These are phyloP conservation scores for Talaromyces sp. DNA, from an alignment of 2,329 filamentous ascomycete species.

Conservation along the genomic window DNA sequence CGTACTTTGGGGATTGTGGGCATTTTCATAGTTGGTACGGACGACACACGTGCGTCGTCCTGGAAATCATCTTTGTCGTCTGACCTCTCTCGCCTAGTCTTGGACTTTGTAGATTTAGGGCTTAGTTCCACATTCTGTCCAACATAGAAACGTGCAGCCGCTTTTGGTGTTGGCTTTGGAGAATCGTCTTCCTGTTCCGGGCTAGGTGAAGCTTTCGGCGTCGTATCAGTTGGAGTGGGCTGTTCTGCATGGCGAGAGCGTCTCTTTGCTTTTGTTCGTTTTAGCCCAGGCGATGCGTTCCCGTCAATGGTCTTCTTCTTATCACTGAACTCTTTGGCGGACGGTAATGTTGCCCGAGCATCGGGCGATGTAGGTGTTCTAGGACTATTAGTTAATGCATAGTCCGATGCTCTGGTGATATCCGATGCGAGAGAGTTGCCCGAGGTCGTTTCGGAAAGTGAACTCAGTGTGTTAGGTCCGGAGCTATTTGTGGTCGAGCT, in stretches of 20 bases:
- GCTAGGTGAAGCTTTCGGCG: conserved; percentile 20
- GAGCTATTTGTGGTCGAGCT: conserved; percentile 27
- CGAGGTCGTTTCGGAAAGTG: conserved; percentile 23
- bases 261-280: conserved; percentile 38
- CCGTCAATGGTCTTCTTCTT: conserved; percentile 24
- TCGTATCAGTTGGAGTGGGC: conserved; percentile 23
- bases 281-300: conserved; percentile 31
- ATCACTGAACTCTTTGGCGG: conserved; percentile 20
- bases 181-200: conserved; percentile 20
- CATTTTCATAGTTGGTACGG: conserved; percentile 42
- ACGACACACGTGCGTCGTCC: conserved; percentile 38
- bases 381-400: conserved; percentile 21
- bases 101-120: conserved; percentile 8
- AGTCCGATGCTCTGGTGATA: conserved; percentile 33
- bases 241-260: conserved; percentile 35
- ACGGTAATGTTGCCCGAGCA: conserved; percentile 29
- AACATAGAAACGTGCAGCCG: conserved; percentile 8
- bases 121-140: conserved; percentile 1
- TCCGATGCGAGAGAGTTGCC: conserved; percentile 27
- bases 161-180: conserved; percentile 15
- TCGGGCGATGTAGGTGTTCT: conserved; percentile 19
- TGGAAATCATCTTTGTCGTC: conserved; percentile 26
- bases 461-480: conserved; percentile 30
- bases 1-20: conserved; percentile 42
- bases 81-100: conserved; percentile 23